Conservation (phyloP, 2,329 filamentous ascomycete genomes). For the Cyphellophora attinorum region DNA sequence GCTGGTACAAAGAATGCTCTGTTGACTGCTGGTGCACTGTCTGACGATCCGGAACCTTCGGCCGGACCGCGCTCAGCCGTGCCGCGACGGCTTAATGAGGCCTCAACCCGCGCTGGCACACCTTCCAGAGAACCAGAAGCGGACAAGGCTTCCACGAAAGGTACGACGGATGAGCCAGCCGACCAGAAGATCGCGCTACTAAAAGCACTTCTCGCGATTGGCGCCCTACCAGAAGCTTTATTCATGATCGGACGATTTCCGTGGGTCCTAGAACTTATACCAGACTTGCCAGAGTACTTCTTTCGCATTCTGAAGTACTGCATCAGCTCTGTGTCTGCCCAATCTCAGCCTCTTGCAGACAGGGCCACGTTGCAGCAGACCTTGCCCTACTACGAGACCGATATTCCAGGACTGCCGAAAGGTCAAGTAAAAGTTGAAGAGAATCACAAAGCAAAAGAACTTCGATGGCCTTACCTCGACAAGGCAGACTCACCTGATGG, state of each 20-base stretch:
- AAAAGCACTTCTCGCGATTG: constrained; percentile 77
- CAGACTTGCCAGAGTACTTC: constrained; percentile 69
- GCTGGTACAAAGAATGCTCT: constrained; percentile 69
- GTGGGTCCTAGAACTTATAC: constrained; percentile 79
- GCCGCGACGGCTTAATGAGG: constrained; percentile 40
- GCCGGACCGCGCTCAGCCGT: too few relatives aligned
- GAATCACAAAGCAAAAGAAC: constrained; percentile 53
- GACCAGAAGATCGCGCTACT: constrained; percentile 85
- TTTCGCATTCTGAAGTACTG: constrained; percentile 79
- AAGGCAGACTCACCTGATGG: constrained; percentile 65
- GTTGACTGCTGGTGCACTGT: constrained; percentile 73
- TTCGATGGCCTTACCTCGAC: constrained; percentile 80
- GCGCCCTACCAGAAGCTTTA: constrained; percentile 82
- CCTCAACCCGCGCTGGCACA: constrained; percentile 41
- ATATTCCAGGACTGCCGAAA: constrained; percentile 60
- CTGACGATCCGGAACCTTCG: constrained; percentile 62
- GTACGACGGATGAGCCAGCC: constrained; percentile 57
- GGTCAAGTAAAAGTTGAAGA: constrained; percentile 56
- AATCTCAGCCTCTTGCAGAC: constrained; percentile 37
- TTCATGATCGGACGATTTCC: constrained; percentile 88
- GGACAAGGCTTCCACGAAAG: constrained; percentile 31
- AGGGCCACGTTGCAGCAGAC: constrained; percentile 35
- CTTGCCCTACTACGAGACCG: constrained; percentile 43
- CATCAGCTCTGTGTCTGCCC: constrained; percentile 62
- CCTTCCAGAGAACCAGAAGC: constrained; percentile 42